Percentiles rank a stretch among this genome's conserved stretches.
Conservation (phyloP, 345 rosid species). For the Cardamine resedifolia region DNA sequence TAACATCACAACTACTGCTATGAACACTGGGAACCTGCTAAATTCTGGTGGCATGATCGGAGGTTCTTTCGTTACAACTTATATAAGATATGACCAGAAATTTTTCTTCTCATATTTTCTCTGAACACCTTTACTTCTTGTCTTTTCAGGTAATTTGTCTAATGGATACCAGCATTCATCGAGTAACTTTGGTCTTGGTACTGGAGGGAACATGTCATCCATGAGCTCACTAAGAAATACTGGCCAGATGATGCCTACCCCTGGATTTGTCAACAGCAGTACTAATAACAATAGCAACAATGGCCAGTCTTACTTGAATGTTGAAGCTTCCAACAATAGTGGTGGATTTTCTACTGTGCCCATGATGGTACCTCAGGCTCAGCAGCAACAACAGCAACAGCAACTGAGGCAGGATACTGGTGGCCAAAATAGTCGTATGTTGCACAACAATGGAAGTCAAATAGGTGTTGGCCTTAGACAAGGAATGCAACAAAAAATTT, state of each 20-base stretch:
- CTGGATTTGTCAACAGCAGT: constrained; percentile 66
- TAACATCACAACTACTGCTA: constrained; percentile 49
- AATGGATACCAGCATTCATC: constrained; percentile 83
- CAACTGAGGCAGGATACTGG: constrained; percentile 61
- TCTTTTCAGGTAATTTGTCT: constrained; percentile 60
- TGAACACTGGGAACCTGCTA: constrained; percentile 58
- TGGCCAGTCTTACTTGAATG: constrained; percentile 58
- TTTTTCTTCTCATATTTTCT: constrained; percentile 11
- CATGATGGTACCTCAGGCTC: constrained; percentile 57
- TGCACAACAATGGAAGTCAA: constrained; percentile 79
- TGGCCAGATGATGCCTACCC: constrained; percentile 98
- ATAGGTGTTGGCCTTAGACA: constrained; percentile 71
- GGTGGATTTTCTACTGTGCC: constrained; percentile 72
- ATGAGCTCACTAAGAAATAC: constrained; percentile 63
- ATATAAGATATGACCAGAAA: constrained; percentile 30
- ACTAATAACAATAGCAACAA: constrained; percentile 43
- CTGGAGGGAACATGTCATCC: constrained; percentile 78
- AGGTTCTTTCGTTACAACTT: constrained; percentile 52
- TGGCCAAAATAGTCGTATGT: constrained; percentile 72
- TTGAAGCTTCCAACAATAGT: constrained; percentile 63
- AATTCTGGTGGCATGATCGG: constrained; percentile 57
- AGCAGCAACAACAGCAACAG: constrained; percentile 47
- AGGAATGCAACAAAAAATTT: constrained; percentile 72
- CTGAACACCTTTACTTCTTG: constrained; percentile 13
- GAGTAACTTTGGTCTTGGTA: constrained; percentile 63